A percentile compares a stretch with the other conserved stretches of the same genome.
phyloP scores from a whole-genome alignment of 495 filamentous ascomycete species.

The Arthonia radiata region DNA sequence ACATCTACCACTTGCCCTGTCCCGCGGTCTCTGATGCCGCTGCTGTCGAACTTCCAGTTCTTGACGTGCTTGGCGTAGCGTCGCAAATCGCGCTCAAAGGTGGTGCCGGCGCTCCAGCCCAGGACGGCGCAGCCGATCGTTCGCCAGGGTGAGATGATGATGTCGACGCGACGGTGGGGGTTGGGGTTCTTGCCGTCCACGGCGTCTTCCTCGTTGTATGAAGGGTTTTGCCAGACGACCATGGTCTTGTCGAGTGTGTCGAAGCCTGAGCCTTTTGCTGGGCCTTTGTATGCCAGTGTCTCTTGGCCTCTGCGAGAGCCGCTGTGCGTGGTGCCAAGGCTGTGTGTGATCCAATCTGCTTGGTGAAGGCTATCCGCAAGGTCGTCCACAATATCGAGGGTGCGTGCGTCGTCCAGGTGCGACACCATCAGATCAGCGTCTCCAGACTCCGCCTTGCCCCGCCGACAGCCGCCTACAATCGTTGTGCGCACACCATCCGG shows the following conservation, averaged over 20 bases:
- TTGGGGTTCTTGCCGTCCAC: slow-evolving; percentile 35
- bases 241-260: slow-evolving; percentile 79
- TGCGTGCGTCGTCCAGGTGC: slow-evolving; percentile 44
- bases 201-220: slow-evolving; percentile 18
- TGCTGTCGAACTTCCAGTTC: slow-evolving; percentile 72
- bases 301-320: slow-evolving; percentile 46
- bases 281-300: slow-evolving; percentile 26
- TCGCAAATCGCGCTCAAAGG: slow-evolving; percentile 71
- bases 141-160: slow-evolving; percentile 75
- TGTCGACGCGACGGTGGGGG: slow-evolving; percentile 67
- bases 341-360: slow-evolving; percentile 56
- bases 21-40: slow-evolving; percentile 44
- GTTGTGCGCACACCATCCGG: slow-evolving; percentile 34
- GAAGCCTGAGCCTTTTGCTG: slow-evolving; percentile 33
- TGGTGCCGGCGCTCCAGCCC: slow-evolving; percentile 73
- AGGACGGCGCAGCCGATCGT: slow-evolving; percentile 70
- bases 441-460: slow-evolving; percentile 46
- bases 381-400: slow-evolving; percentile 15
- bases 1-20: slow-evolving; percentile 44
- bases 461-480: slow-evolving; percentile 65
- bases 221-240: slow-evolving; percentile 77
- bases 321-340: slow-evolving; percentile 37
- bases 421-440: slow-evolving; percentile 76
- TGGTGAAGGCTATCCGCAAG: slow-evolving; percentile 45
- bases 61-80: slow-evolving; percentile 49